Conservation (phyloP, 441 rosid genomes). For the Kokia cookei region DNA sequence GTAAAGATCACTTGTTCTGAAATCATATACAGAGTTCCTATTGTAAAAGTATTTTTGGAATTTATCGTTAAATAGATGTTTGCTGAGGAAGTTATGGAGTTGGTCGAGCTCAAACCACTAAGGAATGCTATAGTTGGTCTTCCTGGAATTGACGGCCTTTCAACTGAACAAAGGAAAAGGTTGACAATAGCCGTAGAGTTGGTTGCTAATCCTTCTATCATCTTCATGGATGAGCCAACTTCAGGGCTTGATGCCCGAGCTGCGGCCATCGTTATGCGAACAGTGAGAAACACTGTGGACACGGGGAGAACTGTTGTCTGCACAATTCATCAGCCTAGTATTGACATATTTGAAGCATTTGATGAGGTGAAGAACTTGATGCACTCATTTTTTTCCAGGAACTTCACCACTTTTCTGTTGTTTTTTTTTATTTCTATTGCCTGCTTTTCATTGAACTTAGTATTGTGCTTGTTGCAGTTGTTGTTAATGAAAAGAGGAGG, state of each 20-base stretch:
- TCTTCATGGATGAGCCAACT: slow-evolving; percentile 95
- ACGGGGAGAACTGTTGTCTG: slow-evolving; percentile 42
- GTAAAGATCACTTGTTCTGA: background rate
- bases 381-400: background rate
- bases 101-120: slow-evolving; percentile 65
- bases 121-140: slow-evolving; percentile 72
- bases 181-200: slow-evolving; percentile 87
- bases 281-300: no score
- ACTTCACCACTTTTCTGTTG: background rate
- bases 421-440: background rate
- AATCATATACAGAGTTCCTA: background rate
- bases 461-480: slow-evolving; percentile 39
- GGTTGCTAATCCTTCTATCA: slow-evolving; percentile 85
- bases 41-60: background rate
- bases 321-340: slow-evolving; percentile 95
- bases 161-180: slow-evolving; percentile 83
- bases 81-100: slow-evolving; percentile 80
- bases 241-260: slow-evolving; percentile 94
- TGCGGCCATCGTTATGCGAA: slow-evolving; percentile 20
- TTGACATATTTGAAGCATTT: slow-evolving; percentile 85
- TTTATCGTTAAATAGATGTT: slow-evolving; percentile 43
- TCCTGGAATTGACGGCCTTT: slow-evolving; percentile 76
- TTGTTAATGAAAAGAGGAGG: slow-evolving; percentile 89
- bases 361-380: slow-evolving; percentile 55
- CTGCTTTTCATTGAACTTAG: background rate